phyloP scores from a whole-genome alignment of 2,329 filamentous ascomycete genomes.

The Diplodia corticola region DNA sequence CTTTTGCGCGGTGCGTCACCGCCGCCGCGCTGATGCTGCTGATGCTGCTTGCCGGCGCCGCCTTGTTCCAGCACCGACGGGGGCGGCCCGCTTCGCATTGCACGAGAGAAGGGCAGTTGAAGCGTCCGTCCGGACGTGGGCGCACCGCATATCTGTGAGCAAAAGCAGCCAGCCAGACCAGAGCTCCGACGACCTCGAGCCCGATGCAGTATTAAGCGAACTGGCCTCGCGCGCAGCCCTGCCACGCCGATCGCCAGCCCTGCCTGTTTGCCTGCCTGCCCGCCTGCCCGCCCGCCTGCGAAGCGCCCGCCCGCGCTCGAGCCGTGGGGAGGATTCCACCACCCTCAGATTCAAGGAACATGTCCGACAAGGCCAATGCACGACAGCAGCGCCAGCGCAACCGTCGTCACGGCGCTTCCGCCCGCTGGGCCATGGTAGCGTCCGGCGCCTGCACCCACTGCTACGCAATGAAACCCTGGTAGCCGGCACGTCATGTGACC shows the following conservation, averaged over 20 bases:
- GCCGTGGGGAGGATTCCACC: slow-evolving; percentile 1
- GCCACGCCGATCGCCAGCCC: slow-evolving; percentile 13
- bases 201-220: too few species aligned
- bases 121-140: too few species aligned
- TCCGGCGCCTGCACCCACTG: slow-evolving; percentile 1
- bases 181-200: too few species aligned
- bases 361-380: slow-evolving; percentile 8
- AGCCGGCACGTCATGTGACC: slow-evolving; percentile 14
- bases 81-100: too few species aligned
- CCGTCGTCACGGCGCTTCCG: slow-evolving; percentile 16
- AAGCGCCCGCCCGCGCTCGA: background rate
- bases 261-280: too few species aligned
- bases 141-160: too few species aligned
- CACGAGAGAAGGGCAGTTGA: too few species aligned
- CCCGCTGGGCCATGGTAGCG: background rate
- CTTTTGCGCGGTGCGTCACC: background rate
- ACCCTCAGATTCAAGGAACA: slow-evolving; percentile 1
- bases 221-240: background rate
- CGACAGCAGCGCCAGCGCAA: slow-evolving; percentile 17
- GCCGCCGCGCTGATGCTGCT: background rate
- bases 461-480: slow-evolving; percentile 13
- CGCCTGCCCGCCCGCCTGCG: background rate
- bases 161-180: too few species aligned
- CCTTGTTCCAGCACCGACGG: background rate
- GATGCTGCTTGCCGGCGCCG: slow-evolving; percentile 6